A percentile compares a stretch with the other conserved stretches of the same genome.
Evolutionary conservation across 2,329 filamentous ascomycete genomes (phyloP).

Genomic region (Fulvia fulva): DNA sequence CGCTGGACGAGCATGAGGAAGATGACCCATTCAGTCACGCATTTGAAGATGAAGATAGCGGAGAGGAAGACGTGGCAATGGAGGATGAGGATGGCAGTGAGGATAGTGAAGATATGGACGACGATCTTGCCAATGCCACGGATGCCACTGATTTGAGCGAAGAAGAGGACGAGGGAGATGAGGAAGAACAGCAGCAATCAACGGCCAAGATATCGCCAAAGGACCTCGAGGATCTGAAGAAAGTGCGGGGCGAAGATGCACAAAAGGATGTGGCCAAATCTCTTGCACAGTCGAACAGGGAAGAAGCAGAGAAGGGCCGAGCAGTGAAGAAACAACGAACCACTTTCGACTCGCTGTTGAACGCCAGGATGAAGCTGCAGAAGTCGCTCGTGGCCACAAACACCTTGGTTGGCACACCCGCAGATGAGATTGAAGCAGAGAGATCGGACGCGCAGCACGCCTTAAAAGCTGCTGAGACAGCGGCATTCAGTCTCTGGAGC

Average conservation of each 20-base stretch:
- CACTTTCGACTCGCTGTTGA: constrained; percentile 82
- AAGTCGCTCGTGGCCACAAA: constrained; percentile 83
- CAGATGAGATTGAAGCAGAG: constrained; percentile 38
- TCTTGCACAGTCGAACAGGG: constrained; percentile 63
- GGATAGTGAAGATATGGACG: constrained; percentile 19
- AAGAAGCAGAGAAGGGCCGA: constrained; percentile 77
- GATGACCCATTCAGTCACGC: constrained; percentile 44
- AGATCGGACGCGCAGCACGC: constrained; percentile 38
- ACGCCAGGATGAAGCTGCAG: constrained; percentile 86
- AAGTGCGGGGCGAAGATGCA: constrained; percentile 40
- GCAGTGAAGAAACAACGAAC: constrained; percentile 83
- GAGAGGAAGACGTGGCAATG: constrained; percentile 37
- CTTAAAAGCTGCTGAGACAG: constrained; percentile 76
- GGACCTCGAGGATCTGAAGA: constrained; percentile 52
- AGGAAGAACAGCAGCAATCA: constrained; percentile 35
- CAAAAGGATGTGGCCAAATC: constrained; percentile 63
- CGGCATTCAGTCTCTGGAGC: constrained; percentile 79
- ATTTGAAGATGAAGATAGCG: constrained; percentile 46
- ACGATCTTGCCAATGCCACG: constrained; percentile 36
- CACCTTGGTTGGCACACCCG: constrained; percentile 51
- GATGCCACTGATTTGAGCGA: constrained; percentile 45
- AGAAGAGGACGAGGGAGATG: constrained; percentile 38
- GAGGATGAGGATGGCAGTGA: constrained; percentile 24
- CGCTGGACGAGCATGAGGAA: constrained; percentile 56
- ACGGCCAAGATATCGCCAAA: not conserved